Base-by-base conservation (phyloP, 2,329 filamentous ascomycete genomes). In the Microdochium bolleyi region DNA sequence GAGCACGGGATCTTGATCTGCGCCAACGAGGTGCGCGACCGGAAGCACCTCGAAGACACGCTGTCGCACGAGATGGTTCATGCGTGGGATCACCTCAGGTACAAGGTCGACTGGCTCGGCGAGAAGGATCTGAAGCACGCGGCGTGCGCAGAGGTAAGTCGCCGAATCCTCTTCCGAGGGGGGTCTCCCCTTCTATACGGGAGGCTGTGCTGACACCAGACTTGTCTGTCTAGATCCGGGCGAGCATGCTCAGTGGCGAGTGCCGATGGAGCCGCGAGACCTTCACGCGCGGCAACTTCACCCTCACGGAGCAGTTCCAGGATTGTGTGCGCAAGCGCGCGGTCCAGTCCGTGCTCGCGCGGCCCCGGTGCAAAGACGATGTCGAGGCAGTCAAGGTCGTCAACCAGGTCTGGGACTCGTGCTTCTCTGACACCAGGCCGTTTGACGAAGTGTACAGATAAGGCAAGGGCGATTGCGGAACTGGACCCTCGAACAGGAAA, bases 371-470 rank as follows among this genome's bases (percentile, higher is more conserved):
- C 66, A 89, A 88, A 68, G 88, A 95, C 69, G 85, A 95, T 62
- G 84, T 85, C 14, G 89, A 97, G 60, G 94, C 94, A 3, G 81
- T 83, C 51, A 89, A 88, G 72, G 85, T 95, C 24, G 90, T 99
- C 54, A 94, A 97, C 70, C 87, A 95, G 70, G 94, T 99, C n/a
- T 99, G 92, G 90, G 92, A 96, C 60, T 96, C 91, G 62, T 99
- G 94, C 70, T 99, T 95, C 68, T 76, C 82, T 51, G 94, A 99
- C 70, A 97, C 92, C 3, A 78, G 94, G 64, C 94, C 94, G 2
- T 99, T 99, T 70, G 91, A 97, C 68, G 92, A 97, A 68, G 91
- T 99, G 51, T 99, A 96, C 69, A 85, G 89, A 68, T 92, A 68
- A 73, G 49, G 37, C 16, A 46, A 24, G 10, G 10, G 7, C 10